Percentiles rank a stretch among this genome's conserved stretches.
Conservation (phyloP, 2,329 filamentous ascomycete genomes). For the Pseudogymnoascus sp. region DNA sequence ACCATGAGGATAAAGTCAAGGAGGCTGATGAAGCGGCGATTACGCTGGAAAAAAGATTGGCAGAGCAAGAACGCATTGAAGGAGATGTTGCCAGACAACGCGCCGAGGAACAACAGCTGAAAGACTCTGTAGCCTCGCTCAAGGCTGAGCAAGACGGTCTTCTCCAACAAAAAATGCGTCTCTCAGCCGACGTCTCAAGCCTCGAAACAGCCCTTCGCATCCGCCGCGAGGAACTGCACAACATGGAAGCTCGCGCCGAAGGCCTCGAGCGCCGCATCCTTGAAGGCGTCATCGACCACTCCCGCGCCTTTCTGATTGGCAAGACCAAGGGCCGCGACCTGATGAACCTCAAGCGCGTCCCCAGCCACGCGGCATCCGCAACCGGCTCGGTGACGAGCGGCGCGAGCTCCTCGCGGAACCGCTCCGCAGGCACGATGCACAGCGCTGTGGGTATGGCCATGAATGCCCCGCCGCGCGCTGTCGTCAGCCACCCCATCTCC, state of each 20-base stretch:
- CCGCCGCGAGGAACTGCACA: constrained; percentile 79
- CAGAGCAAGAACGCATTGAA: constrained; percentile 56
- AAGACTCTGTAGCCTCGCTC: constrained; percentile 42
- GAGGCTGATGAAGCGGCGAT: constrained; percentile 72
- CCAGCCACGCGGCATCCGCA: constrained; percentile 35
- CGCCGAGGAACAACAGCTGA: constrained; percentile 54
- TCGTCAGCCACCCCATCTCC: constrained; percentile 26
- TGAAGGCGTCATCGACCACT: constrained; percentile 94
- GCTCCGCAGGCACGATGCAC: constrained; percentile 25
- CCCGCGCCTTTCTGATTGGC: constrained; percentile 75
- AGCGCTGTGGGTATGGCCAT: constrained; percentile 46
- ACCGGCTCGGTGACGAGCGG: constrained; percentile 29
- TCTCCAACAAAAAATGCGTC: constrained; percentile 64
- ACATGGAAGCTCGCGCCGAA: constrained; percentile 86
- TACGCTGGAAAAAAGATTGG: constrained; percentile 67
- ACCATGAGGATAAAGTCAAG: constrained; percentile 70
- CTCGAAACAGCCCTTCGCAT: constrained; percentile 85
- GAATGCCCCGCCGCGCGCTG: constrained; percentile 30
- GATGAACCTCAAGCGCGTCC: constrained; percentile 43
- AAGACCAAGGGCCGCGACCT: constrained; percentile 43
- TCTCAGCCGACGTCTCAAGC: constrained; percentile 79
- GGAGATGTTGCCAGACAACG: constrained; percentile 39
- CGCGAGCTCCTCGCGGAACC: constrained; percentile 33
- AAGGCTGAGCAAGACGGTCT: constrained; percentile 63
- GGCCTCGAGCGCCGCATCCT: constrained; percentile 84